Conservation (phyloP, 2,329 filamentous ascomycete species). For the Monilinia fructigena region DNA sequence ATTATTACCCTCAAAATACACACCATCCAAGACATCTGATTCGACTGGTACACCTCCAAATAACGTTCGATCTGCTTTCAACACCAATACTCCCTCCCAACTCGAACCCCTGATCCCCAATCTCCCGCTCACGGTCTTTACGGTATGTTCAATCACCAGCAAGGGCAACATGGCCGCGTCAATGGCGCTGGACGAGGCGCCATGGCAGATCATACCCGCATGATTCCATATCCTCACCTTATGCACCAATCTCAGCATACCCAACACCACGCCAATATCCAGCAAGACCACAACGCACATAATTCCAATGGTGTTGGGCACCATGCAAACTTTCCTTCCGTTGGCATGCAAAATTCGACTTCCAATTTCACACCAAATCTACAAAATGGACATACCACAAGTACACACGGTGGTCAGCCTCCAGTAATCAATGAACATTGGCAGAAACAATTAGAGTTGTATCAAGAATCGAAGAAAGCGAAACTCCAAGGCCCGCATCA, state of each 20-base stretch:
- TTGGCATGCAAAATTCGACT: slow-evolving; percentile 63
- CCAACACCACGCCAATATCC: slow-evolving; percentile 61
- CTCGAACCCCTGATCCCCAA: slow-evolving; percentile 53
- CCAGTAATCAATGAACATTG: slow-evolving; percentile 68
- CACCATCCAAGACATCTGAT: slow-evolving; percentile 47
- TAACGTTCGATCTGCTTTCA: slow-evolving; percentile 44
- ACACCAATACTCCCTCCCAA: slow-evolving; percentile 54
- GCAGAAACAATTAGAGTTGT: slow-evolving; percentile 81
- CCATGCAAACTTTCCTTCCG: slow-evolving; percentile 62
- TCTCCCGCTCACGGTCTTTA: slow-evolving; percentile 40
- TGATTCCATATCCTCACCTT: slow-evolving; percentile 67
- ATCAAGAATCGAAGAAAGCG: slow-evolving; percentile 72
- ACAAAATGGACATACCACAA: slow-evolving; percentile 56
- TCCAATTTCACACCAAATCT: slow-evolving; percentile 54
- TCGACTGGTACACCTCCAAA: slow-evolving; percentile 46
- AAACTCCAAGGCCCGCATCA: slow-evolving; percentile 63
- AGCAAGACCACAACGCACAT: slow-evolving; percentile 57
- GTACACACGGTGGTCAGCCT: slow-evolving; percentile 50
- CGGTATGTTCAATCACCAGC: slow-evolving; percentile 70
- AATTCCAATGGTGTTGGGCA: slow-evolving; percentile 55
- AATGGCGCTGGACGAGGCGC: slow-evolving; percentile 65
- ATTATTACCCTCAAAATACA: slow-evolving; percentile 53
- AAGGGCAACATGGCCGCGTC: slow-evolving; percentile 72
- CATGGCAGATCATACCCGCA: slow-evolving; percentile 52
- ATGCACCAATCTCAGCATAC: slow-evolving; percentile 54